Evolutionary conservation across 208 protist genomes (phyloP).

Genomic region (Leishmania amazonensis): DNA sequence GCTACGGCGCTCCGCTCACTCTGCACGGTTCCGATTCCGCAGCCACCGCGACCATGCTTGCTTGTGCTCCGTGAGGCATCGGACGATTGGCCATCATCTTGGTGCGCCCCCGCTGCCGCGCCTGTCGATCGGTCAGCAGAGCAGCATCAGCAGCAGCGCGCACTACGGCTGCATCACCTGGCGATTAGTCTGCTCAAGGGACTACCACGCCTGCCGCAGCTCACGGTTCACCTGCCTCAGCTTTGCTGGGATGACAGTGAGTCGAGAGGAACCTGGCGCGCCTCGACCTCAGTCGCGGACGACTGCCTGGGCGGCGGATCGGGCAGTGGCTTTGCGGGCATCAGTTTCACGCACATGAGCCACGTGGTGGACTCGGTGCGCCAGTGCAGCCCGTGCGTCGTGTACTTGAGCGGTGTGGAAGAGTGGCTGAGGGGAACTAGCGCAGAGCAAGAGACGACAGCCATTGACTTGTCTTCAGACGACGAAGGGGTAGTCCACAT

Average conservation of each 20-base stretch:
- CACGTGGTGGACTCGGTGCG: conserved; percentile 54
- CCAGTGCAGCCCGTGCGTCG: conserved; percentile 57
- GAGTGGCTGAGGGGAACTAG: conserved; percentile 57
- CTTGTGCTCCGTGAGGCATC: conserved; percentile 42
- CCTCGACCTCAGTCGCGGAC: conserved; percentile 17
- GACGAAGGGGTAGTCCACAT: not conserved
- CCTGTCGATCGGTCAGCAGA: not conserved
- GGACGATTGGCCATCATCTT: not conserved
- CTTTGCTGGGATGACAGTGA: conserved; percentile 28
- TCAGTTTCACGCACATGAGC: conserved; percentile 51
- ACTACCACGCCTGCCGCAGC: conserved; percentile 16
- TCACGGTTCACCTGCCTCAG: conserved; percentile 20
- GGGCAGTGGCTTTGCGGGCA: not conserved
- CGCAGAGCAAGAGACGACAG: not conserved
- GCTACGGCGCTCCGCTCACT: conserved; percentile 55
- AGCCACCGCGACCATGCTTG: conserved; percentile 49
- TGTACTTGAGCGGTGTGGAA: conserved; percentile 65
- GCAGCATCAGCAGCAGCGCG: conserved; percentile 34
- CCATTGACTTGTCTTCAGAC: conserved; percentile 4
- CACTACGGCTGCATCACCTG: conserved; percentile 49
- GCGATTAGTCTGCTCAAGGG: conserved; percentile 30
- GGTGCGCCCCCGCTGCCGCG: conserved; percentile 13
- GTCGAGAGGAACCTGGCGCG: conserved; percentile 18
- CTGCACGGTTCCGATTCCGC: conserved; percentile 59
- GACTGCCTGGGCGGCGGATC: conserved; percentile 12